Evolutionary conservation across 2,329 filamentous ascomycete species (phyloP).

Genomic region (Aureobasidium sp.): DNA sequence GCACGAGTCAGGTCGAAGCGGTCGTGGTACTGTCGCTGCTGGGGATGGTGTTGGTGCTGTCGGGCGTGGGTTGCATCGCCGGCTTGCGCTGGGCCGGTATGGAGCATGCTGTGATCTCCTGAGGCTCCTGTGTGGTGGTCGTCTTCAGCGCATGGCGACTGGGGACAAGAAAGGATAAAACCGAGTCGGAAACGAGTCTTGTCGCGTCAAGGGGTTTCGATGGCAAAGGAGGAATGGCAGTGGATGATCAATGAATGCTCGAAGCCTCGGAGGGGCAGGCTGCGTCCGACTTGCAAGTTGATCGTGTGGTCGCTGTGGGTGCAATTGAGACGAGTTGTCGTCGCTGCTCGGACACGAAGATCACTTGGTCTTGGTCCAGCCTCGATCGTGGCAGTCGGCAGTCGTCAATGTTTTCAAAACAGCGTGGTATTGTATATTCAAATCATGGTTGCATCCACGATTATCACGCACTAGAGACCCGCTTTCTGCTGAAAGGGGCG

Average conservation of each 20-base stretch:
- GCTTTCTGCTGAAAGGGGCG: conserved; percentile 3
- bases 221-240: background rate
- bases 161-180: background rate
- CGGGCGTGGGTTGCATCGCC: background rate
- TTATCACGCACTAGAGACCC: background rate
- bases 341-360: background rate
- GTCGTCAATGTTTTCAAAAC: background rate
- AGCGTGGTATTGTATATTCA: background rate
- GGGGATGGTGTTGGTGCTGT: background rate
- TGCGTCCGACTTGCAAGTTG: background rate
- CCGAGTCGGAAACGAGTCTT: background rate
- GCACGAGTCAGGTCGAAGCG: background rate
- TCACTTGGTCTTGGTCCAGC: background rate
- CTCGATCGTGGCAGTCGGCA: background rate
- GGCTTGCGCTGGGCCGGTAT: background rate
- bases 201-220: background rate
- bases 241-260: background rate
- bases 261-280: background rate
- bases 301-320: background rate
- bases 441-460: background rate
- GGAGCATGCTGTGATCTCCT: conserved; percentile 5
- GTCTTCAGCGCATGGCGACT: background rate
- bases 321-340: background rate
- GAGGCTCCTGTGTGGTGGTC: background rate
- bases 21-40: background rate